Evolutionary conservation across 2,329 filamentous ascomycete genomes (phyloP).

Genomic region (Aspergillus sp.): DNA sequence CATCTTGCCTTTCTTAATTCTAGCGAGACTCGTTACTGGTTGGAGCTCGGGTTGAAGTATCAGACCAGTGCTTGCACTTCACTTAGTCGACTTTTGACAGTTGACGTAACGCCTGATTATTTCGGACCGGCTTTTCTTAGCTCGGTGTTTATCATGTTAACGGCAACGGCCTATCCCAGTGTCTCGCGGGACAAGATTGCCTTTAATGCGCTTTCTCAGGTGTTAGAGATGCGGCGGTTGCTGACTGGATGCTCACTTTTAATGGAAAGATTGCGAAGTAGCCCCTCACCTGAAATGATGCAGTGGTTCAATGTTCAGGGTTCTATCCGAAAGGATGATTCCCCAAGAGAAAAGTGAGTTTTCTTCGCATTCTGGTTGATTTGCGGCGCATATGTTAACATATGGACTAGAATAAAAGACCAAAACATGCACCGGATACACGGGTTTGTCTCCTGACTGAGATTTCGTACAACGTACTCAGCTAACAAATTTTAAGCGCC

Average conservation of each 20-base stretch:
- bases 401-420: neutral
- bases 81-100: conserved; percentile 25
- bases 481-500: conserved; percentile 9
- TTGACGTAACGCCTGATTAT: conserved; percentile 34
- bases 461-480: too few relatives aligned
- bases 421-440: neutral
- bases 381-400: neutral
- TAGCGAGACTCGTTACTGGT: conserved; percentile 23
- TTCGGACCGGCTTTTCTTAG: conserved; percentile 37
- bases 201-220: conserved; percentile 20
- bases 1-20: conserved; percentile 33
- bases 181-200: conserved; percentile 18
- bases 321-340: conserved; percentile 7
- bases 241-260: conserved; percentile 26
- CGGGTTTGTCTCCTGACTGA: neutral
- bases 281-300: conserved; percentile 3
- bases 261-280: neutral
- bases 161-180: conserved; percentile 26
- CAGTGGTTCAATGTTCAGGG: conserved; percentile 13
- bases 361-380: neutral
- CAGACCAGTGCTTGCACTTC: conserved; percentile 30
- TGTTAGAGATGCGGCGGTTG: conserved; percentile 23
- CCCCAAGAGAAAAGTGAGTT: neutral
- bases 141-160: conserved; percentile 35
- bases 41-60: conserved; percentile 30